Evolutionary conservation across 176 grass and related monocot genomes (phyloP), one percentile per base, ranked within the genome.

Genomic region (Alopecurus myosuroides): DNA sequence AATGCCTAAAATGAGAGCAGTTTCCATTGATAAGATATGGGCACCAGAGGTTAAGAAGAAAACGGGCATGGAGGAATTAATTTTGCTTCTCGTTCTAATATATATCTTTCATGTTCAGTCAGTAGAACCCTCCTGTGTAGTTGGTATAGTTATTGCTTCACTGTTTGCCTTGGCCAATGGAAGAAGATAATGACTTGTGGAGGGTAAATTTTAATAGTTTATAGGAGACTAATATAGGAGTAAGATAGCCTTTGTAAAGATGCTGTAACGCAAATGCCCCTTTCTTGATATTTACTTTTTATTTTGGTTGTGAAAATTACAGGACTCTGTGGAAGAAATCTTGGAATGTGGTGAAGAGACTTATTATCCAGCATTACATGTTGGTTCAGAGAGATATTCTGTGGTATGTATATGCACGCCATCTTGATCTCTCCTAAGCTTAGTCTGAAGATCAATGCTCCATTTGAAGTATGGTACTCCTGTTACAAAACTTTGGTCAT

Each of bases 311-410:
- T 85, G 70, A 56, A 83, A 64, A 86, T 83, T 39, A 56, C 80
- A 98, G 93, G 89, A 84, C 35, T 19, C 11, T 22, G 76, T 35
- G 5, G 82, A 86, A 77, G 87, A 81, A 77, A 42, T 76, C 39
- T 79, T 95, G 55, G 95, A 98, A 85, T 77, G 85, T 87, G 95
- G 95, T 36, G 93, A 95, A 92, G 93, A 95, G 77, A 98, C 84
- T 36, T 98, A 93, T 84, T 98, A 94, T 93, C 89, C 95, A 80
- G 95, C 95, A 90, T 80, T 95, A 64, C 91, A 95, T 86, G 87
- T 98, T 78, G 89, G 77, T 71, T 93, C 85, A 29, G 82, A 86
- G 57, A 87, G 85, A 70, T 92, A 56, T 78, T 66, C 89, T 48
- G 82, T 98, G 93, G 96, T 98, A 95, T 78, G 81, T 85, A 81